Percentiles rank a stretch among this genome's conserved stretches.
Evolutionary conservation across 257 asterid genomes (phyloP).

Genomic region (Solanum chmielewskii): DNA sequence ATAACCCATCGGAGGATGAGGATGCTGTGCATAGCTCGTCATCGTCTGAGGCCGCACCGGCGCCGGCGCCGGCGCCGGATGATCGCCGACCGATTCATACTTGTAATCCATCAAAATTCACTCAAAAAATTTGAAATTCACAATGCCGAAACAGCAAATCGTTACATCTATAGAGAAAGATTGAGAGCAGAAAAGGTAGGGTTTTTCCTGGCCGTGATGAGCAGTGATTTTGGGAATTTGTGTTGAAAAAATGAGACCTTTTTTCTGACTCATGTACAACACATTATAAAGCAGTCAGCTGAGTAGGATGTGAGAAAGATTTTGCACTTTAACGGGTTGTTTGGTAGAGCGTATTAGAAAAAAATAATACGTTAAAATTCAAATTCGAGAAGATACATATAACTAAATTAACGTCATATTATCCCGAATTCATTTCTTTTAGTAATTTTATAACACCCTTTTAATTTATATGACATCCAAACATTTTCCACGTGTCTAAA

Average conservation of each 20-base stretch:
- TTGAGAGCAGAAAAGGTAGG: background rate
- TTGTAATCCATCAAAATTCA: background rate
- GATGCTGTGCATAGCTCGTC: background rate
- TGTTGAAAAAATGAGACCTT: background rate
- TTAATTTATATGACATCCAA: background rate
- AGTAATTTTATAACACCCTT: background rate
- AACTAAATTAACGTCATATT: too few species aligned
- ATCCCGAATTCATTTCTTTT: too few species aligned
- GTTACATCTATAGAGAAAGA: background rate
- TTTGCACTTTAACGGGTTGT: background rate
- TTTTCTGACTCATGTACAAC: background rate
- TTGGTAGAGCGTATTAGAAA: too few species aligned
- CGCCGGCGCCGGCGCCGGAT: background rate
- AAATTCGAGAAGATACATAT: too few species aligned
- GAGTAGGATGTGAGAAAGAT: background rate
- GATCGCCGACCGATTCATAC: background rate
- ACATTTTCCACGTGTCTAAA: background rate
- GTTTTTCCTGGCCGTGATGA: background rate
- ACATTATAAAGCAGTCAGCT: background rate
- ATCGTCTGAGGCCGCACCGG: background rate
- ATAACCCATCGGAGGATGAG: background rate
- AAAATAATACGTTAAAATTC: too few species aligned
- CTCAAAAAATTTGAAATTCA: background rate
- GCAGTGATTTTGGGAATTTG: background rate
- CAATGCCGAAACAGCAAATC: background rate